Percentiles rank a stretch among this genome's conserved stretches.
Evolutionary conservation across 257 asterid species (phyloP).

Genomic region (Echium plantagineum): DNA sequence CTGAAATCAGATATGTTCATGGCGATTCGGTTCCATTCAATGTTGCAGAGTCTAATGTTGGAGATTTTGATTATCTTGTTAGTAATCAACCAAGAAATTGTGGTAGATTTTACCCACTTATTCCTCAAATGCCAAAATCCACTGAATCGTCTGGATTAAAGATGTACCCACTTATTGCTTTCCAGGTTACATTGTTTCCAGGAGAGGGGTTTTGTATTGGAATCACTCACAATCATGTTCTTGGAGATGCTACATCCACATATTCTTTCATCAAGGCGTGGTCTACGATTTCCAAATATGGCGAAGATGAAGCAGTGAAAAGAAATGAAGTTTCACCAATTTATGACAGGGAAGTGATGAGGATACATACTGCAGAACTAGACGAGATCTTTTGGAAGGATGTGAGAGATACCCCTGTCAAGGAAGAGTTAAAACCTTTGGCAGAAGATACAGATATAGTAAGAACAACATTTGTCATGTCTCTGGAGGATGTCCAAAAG

Average conservation of each 20-base stretch:
- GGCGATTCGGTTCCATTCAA: neutral
- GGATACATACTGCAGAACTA: neutral
- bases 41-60: neutral
- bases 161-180: neutral
- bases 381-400: neutral
- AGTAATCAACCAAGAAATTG: neutral
- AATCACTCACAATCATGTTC: neutral
- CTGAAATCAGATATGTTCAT: neutral
- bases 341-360: conserved; percentile 3
- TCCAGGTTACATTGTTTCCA: conserved; percentile 2
- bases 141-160: neutral
- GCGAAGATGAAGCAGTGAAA: neutral
- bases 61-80: neutral
- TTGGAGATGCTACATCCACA: neutral
- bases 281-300: neutral
- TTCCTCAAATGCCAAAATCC: neutral
- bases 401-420: neutral
- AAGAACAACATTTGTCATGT: neutral
- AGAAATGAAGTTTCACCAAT: neutral
- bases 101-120: neutral
- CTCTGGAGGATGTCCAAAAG: neutral
- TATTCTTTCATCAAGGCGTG: conserved; percentile 3
- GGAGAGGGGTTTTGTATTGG: conserved; percentile 1
- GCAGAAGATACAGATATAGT: neutral
- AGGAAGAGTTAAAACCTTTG: neutral